Evolutionary conservation across 2,329 filamentous ascomycete species (phyloP).

Genomic region (Stenocarpella maydis): DNA sequence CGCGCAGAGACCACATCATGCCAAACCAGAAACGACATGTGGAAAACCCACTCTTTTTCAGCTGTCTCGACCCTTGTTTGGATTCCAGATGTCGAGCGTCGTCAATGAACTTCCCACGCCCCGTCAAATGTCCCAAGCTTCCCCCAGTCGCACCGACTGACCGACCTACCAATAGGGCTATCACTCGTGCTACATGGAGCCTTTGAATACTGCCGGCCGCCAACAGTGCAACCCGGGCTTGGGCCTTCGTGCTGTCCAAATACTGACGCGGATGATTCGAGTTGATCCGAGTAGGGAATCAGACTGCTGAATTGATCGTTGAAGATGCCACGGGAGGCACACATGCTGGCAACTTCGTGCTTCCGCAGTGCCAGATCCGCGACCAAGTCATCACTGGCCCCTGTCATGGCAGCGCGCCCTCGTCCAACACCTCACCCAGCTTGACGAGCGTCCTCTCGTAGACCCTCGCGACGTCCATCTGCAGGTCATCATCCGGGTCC

Average conservation of each 20-base stretch:
- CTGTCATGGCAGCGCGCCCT: constrained; percentile 37
- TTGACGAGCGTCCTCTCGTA: constrained; percentile 83
- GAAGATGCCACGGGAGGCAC: not conserved
- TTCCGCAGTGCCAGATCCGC: not conserved
- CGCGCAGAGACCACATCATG: too few relatives aligned
- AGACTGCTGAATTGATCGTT: too few relatives aligned
- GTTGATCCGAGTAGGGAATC: not conserved
- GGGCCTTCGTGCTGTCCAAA: not conserved
- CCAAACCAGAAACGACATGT: too few relatives aligned
- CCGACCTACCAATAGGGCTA: too few relatives aligned
- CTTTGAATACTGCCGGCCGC: not conserved
- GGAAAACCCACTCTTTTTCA: too few relatives aligned
- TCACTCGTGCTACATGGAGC: not conserved
- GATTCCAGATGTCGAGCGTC: not conserved
- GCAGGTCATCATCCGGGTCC: constrained; percentile 52
- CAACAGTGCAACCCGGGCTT: not conserved
- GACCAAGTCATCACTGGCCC: not conserved
- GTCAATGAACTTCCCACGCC: not conserved
- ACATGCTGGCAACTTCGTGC: not conserved
- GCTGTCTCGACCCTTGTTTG: not conserved
- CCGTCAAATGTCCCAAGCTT: not conserved
- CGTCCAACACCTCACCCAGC: constrained; percentile 72
- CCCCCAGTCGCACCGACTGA: too few relatives aligned
- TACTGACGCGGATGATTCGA: not conserved
- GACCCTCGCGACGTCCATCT: constrained; percentile 77